phyloP scores from a whole-genome alignment of 2,329 filamentous ascomycete genomes.

The Dactylonectria estremocensis region DNA sequence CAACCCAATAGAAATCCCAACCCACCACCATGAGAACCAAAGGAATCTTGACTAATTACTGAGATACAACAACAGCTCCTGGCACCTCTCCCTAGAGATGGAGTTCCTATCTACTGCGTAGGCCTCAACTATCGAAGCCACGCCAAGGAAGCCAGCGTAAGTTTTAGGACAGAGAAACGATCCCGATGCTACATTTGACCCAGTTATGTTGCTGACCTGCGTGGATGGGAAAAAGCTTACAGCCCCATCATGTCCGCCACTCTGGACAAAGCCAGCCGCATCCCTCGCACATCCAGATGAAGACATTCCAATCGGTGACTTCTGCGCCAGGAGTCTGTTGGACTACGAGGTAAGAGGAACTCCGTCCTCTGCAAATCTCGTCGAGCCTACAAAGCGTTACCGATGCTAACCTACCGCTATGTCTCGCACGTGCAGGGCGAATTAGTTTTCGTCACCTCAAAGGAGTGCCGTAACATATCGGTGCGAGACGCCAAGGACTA shows the following conservation, averaged over 20 bases:
- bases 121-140: background rate
- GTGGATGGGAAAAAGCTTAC: background rate
- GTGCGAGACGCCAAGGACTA: background rate
- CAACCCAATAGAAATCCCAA: background rate
- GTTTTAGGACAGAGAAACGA: background rate
- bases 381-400: background rate
- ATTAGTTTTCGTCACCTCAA: background rate
- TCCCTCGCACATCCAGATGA: background rate
- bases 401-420: background rate
- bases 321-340: background rate
- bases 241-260: background rate
- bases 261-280: background rate
- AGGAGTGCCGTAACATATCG: background rate
- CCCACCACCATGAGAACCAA: background rate
- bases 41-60: background rate
- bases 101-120: slow-evolving; percentile 3
- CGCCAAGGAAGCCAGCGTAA: background rate
- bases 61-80: background rate
- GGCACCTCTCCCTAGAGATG: slow-evolving; percentile 2
- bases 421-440: background rate
- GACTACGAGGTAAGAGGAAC: background rate
- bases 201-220: background rate
- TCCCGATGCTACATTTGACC: background rate
- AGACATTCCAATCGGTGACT: background rate
- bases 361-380: background rate